Evolutionary conservation across 306 rosid genomes (phyloP).

Genomic region (Pyrus communis): DNA sequence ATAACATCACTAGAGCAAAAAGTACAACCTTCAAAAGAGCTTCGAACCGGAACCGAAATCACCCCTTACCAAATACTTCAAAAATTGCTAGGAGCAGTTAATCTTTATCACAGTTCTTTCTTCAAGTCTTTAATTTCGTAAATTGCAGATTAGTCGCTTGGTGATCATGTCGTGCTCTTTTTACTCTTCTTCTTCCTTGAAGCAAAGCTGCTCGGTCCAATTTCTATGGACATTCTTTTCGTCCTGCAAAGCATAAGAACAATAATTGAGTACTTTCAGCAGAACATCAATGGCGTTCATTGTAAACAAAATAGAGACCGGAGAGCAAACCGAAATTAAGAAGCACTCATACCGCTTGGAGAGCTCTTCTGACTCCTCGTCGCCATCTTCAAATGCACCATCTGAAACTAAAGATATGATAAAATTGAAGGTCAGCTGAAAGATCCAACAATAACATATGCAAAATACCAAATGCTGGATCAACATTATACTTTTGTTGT

Average conservation of each 20-base stretch:
- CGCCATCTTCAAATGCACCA: constrained; percentile 35
- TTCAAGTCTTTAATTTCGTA: background rate
- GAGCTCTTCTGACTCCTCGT: constrained; percentile 56
- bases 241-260: constrained; percentile 39
- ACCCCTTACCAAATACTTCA: background rate
- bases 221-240: constrained; percentile 75
- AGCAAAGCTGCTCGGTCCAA: constrained; percentile 89
- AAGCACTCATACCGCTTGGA: constrained; percentile 41
- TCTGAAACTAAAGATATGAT: constrained; percentile 16
- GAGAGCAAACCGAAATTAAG: background rate
- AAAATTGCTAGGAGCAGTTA: background rate
- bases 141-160: background rate
- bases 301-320: background rate
- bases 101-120: background rate
- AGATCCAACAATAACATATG: background rate
- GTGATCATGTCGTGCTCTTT: constrained; percentile 27
- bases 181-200: constrained; percentile 87
- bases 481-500: background rate
- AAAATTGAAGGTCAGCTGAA: background rate
- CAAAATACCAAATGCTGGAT: background rate
- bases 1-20: background rate
- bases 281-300: background rate
- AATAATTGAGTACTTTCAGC: background rate
- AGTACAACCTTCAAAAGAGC: background rate
- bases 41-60: background rate